These are phyloP conservation scores for Plantago coronopus DNA, from an alignment of 305 asterid genomes.

Conservation along the genomic window DNA sequence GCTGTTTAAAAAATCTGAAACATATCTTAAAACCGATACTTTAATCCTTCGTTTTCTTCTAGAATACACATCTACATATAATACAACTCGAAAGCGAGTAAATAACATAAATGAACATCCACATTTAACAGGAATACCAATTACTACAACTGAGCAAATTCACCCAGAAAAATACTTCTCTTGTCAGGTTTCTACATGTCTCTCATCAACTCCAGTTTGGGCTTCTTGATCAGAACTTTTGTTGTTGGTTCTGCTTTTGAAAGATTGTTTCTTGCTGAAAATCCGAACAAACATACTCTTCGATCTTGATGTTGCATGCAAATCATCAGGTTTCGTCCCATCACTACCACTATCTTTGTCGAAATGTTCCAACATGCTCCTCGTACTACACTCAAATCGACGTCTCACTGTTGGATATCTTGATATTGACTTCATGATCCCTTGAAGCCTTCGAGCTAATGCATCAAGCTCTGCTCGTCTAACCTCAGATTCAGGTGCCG, in stretches of 20 bases:
- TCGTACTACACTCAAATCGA: constrained; percentile 65
- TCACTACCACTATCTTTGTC: constrained; percentile 47
- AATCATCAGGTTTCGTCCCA: constrained; percentile 16
- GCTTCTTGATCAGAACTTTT: constrained; percentile 38
- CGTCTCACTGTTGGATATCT: constrained; percentile 85
- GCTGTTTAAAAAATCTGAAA: background rate
- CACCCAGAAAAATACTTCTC: background rate
- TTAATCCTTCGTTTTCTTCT: background rate
- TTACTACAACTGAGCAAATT: background rate
- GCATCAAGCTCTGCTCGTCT: constrained; percentile 86
- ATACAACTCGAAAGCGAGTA: background rate
- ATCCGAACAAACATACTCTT: constrained; percentile 54
- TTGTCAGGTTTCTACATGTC: constrained; percentile 45
- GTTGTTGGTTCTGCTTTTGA: constrained; percentile 33
- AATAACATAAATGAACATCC: background rate
- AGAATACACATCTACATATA: background rate
- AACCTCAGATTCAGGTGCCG: constrained; percentile 63
- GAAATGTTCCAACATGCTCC: constrained; percentile 54
- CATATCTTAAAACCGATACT: background rate
- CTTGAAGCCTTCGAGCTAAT: constrained; percentile 88
- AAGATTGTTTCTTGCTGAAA: constrained; percentile 58
- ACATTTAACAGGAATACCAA: background rate
- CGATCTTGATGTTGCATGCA: constrained; percentile 41
- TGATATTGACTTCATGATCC: constrained; percentile 81
- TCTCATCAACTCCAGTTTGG: constrained; percentile 28